Conservation (phyloP, 139 green algal species). For the Mesotaenium endlicherianum region DNA sequence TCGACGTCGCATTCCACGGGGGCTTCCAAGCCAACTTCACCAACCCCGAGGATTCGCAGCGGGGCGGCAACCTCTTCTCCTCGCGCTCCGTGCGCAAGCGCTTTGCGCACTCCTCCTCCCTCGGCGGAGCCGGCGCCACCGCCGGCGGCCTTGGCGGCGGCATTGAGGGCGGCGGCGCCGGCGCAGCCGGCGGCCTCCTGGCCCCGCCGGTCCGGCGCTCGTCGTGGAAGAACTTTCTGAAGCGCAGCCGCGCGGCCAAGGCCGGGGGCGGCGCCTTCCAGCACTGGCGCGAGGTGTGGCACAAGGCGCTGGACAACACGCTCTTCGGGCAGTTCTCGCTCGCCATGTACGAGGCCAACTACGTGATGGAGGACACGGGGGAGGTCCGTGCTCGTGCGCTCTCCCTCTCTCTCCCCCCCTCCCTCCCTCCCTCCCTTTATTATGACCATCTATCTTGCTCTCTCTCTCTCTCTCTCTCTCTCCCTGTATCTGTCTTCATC, state of each 20-base stretch:
- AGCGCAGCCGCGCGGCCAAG: neutral
- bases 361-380: conserved; percentile 37
- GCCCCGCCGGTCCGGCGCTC: too few relatives aligned
- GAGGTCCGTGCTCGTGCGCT: conserved; percentile 23
- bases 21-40: too few relatives aligned
- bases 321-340: conserved; percentile 17
- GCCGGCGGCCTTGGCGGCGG: too few relatives aligned
- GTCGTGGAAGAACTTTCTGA: neutral
- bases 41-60: neutral
- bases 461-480: too few relatives aligned
- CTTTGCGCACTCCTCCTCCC: neutral
- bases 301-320: conserved; percentile 19
- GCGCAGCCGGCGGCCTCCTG: too few relatives aligned
- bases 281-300: conserved; percentile 12
- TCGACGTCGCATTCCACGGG: conserved; percentile 29
- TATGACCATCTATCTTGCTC: neutral
- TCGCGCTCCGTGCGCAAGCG: neutral
- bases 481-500: too few relatives aligned
- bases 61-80: too few relatives aligned
- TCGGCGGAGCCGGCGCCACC: too few relatives aligned
- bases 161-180: too few relatives aligned
- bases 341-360: conserved; percentile 48
- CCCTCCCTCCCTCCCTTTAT: too few relatives aligned
- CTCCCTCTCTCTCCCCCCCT: neutral
- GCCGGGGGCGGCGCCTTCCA: neutral